A percentile compares a stretch with the other conserved stretches of the same genome.
Conservation (phyloP, 2,329 filamentous ascomycete genomes). For the Verticillium dahliae region DNA sequence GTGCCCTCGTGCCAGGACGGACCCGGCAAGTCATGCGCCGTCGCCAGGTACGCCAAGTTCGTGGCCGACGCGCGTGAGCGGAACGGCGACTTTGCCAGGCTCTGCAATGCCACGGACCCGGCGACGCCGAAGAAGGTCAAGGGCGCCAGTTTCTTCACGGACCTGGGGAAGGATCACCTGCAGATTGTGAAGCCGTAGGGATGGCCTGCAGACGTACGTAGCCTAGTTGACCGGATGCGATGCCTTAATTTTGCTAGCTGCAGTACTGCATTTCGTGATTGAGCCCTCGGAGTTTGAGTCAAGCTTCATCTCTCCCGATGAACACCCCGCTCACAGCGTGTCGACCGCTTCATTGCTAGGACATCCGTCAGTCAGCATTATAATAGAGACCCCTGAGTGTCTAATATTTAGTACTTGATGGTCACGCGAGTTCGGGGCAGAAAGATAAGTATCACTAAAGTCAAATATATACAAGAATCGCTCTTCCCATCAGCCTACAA, state of each 20-base stretch:
- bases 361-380: too few relatives aligned
- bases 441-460: not conserved
- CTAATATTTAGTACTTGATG: too few relatives aligned
- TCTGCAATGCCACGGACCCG: constrained; percentile 37
- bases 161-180: constrained; percentile 32
- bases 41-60: constrained; percentile 37
- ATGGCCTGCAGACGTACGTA: too few relatives aligned
- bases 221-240: too few relatives aligned
- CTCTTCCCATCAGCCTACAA: not conserved
- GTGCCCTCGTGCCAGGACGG: constrained; percentile 47
- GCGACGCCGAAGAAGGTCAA: constrained; percentile 31
- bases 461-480: not conserved
- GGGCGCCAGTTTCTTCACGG: constrained; percentile 43
- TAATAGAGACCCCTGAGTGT: too few relatives aligned
- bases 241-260: too few relatives aligned
- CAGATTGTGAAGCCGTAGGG: constrained; percentile 13
- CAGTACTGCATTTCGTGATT: too few relatives aligned
- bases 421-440: not conserved
- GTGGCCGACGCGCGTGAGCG: constrained; percentile 36
- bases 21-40: constrained; percentile 45
- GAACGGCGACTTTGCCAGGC: constrained; percentile 41
- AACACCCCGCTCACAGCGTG: too few relatives aligned
- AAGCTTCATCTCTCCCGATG: too few relatives aligned
- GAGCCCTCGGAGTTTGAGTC: too few relatives aligned
- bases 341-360: too few relatives aligned